Evolutionary conservation across 306 rosid genomes (phyloP).

Genomic region (Cercis canadensis): DNA sequence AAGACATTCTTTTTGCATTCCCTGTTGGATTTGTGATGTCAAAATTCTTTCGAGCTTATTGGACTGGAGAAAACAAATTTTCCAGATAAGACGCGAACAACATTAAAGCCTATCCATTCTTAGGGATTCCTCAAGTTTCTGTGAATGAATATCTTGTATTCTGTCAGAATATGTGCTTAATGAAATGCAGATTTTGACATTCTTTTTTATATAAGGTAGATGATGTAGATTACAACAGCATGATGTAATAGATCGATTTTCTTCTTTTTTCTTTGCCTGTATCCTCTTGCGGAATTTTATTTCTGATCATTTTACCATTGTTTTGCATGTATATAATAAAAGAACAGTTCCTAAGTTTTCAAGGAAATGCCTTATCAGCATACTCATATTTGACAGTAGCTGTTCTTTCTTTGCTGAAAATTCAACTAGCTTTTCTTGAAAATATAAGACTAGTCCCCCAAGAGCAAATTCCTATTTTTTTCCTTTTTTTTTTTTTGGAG

Average conservation of each 20-base stretch:
- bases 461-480: no score
- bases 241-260: conserved; percentile 25
- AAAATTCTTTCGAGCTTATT: background rate
- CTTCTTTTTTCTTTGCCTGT: conserved; percentile 13
- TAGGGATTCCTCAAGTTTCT: conserved; percentile 3
- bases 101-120: background rate
- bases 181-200: conserved; percentile 42
- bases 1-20: background rate
- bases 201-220: conserved; percentile 30
- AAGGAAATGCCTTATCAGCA: background rate
- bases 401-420: background rate
- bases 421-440: conserved; percentile 5
- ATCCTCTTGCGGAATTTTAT: conserved; percentile 19
- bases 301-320: background rate
- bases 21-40: conserved; percentile 16
- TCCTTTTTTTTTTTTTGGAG: no score
- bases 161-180: conserved; percentile 18
- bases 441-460: background rate
- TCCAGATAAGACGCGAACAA: background rate
- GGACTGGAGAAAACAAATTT: conserved; percentile 25
- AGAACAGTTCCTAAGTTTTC: background rate
- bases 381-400: background rate
- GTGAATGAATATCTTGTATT: conserved; percentile 28
- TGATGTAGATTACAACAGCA: conserved; percentile 27
- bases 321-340: conserved; percentile 7